Conservation (phyloP, 1,284 basidiomycete genomes). For the Trichosporon sp. region DNA sequence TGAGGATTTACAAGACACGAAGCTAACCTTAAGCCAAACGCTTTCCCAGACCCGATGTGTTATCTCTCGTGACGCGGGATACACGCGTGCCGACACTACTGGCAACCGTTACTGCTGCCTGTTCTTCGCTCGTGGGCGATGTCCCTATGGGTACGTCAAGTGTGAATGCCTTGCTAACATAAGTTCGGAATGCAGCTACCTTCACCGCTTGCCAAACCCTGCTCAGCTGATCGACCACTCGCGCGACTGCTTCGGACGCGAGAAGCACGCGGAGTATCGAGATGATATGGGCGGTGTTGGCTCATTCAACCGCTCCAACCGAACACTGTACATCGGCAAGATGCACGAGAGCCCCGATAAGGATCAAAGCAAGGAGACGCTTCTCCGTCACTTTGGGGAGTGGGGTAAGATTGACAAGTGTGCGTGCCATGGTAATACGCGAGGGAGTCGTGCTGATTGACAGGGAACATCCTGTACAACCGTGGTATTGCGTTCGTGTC, state of each 20-base stretch:
- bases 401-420: constrained; percentile 94
- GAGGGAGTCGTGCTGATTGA: background rate
- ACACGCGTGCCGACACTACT: constrained; percentile 87
- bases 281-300: constrained; percentile 99
- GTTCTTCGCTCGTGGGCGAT: constrained; percentile 93
- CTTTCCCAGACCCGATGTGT: constrained; percentile 70
- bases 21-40: constrained; percentile 63
- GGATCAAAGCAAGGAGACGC: constrained; percentile 81
- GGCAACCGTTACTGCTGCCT: constrained; percentile 90
- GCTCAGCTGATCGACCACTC: constrained; percentile 76
- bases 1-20: constrained; percentile 49
- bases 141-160: constrained; percentile 71
- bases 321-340: constrained; percentile 90
- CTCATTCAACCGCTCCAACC: constrained; percentile 86
- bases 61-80: constrained; percentile 81
- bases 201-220: constrained; percentile 78
- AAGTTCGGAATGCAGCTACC: constrained; percentile 87
- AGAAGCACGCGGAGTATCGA: constrained; percentile 94
- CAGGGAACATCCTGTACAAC: constrained; percentile 86
- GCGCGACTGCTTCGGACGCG: constrained; percentile 92
- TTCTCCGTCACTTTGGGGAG: constrained; percentile 87
- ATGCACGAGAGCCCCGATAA: constrained; percentile 87
- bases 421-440: constrained; percentile 52
- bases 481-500: constrained; percentile 97
- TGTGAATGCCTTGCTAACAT: background rate